Percentiles rank a stretch among this genome's conserved stretches.
Conservation (phyloP, 306 rosid genomes). For the Biancaea sappan region DNA sequence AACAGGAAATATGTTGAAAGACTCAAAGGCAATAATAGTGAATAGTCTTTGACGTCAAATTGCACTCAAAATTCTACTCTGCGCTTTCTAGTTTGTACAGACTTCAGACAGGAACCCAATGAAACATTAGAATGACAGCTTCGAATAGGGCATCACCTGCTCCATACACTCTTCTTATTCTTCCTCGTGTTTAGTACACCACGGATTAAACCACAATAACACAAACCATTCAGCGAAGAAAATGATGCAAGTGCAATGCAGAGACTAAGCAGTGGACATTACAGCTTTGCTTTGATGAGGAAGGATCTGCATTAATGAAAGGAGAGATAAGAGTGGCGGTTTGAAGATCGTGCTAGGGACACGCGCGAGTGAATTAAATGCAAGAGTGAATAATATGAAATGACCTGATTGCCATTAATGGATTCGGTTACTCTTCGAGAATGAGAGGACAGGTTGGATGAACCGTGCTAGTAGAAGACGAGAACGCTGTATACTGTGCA, state of each 20-base stretch:
- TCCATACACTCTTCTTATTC: background rate
- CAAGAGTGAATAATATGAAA: slow-evolving; percentile 11
- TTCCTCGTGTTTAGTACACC: background rate
- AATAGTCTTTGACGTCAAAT: slow-evolving; percentile 23
- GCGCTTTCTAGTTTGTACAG: background rate
- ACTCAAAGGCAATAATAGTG: background rate
- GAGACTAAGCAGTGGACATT: background rate
- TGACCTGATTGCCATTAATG: slow-evolving; percentile 46
- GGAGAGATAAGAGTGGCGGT: slow-evolving; percentile 37
- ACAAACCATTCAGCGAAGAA: background rate
- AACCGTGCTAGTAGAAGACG: background rate
- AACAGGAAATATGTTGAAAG: slow-evolving; percentile 4
- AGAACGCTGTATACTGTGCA: background rate
- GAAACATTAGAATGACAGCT: slow-evolving; percentile 3
- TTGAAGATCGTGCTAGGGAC: slow-evolving; percentile 38
- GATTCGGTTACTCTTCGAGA: slow-evolving; percentile 20
- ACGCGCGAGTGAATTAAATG: slow-evolving; percentile 42
- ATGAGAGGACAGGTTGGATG: background rate
- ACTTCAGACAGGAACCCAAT: background rate
- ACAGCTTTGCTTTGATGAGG: background rate
- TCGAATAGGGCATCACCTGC: slow-evolving; percentile 11
- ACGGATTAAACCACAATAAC: slow-evolving; percentile 6
- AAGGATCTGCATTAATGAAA: slow-evolving; percentile 13
- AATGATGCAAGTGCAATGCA: slow-evolving; percentile 28
- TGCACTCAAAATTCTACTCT: slow-evolving; percentile 9